phyloP scores from a whole-genome alignment of 2,329 filamentous ascomycete species.

The Nannizziopsis arthrosporioides region DNA sequence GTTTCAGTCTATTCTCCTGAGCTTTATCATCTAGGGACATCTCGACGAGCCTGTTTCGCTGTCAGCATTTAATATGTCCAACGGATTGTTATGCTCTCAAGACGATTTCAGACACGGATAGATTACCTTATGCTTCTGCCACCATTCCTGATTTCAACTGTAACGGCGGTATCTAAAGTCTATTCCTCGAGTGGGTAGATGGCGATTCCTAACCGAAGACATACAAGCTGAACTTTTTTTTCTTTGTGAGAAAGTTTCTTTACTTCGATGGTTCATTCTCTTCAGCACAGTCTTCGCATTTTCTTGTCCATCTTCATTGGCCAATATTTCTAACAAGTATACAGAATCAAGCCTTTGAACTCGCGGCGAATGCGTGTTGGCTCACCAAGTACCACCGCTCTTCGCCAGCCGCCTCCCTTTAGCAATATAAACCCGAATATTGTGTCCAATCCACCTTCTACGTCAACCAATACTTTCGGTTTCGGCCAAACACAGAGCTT shows the following conservation, averaged over 20 bases:
- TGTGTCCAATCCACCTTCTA: conserved; percentile 17
- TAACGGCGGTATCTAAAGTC: background rate
- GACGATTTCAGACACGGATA: conserved; percentile 2
- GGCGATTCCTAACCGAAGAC: background rate
- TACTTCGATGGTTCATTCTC: background rate
- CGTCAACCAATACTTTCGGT: conserved; percentile 22
- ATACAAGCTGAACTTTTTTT: background rate
- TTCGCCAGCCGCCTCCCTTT: conserved; percentile 20
- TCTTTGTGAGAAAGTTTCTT: conserved; percentile 1
- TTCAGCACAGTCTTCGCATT: background rate
- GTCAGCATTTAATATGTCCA: conserved; percentile 1
- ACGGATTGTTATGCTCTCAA: background rate
- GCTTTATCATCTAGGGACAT: conserved; percentile 1
- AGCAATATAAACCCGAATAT: conserved; percentile 23
- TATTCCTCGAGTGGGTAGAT: background rate
- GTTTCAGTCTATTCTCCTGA: background rate
- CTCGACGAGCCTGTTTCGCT: conserved; percentile 1
- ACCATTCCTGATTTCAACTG: background rate
- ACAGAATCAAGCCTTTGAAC: conserved; percentile 25
- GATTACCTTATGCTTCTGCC: background rate
- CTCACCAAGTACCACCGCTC: conserved; percentile 16
- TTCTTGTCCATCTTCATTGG: background rate
- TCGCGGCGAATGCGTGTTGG: conserved; percentile 19
- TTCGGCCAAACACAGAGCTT: conserved; percentile 31
- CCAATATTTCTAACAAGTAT: conserved; percentile 4